Evolutionary conservation across 805 yeast genomes (phyloP), one percentile per base, ranked within the genome.

Genomic region (Pichia thaimueangensis): DNA sequence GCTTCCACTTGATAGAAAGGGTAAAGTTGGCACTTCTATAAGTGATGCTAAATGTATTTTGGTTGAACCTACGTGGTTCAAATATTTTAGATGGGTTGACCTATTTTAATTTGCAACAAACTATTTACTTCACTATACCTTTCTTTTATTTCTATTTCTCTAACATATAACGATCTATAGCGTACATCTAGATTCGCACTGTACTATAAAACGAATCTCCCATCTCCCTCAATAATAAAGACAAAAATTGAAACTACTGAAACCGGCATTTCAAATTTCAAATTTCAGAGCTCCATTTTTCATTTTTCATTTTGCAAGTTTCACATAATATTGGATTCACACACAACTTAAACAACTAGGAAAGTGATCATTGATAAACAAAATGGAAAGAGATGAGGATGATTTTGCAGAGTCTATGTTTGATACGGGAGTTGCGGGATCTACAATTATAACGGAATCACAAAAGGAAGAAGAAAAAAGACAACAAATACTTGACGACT

Each of bases 61-160:
- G 47, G 93, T 87, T 2, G 95, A 87, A 56, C 96, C 96, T 4
- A 79, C 70, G 53, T 87, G 96, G 95, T 86, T 86, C 63, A 82
- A 77, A 55, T 85, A 78, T 55, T 63, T 86, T 41, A 57, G 60
- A 10, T 76, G 82, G 81, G 61, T 76, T 16, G 47, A 49, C n/a
- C 23, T 41, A 15, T 43, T 43, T 27, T 49, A 34, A 30, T 22
- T 25, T 11, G 9, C 20, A n/a, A n/a, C n/a, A n/a, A n/a, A n/a
- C n/a, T n/a, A n/a, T n/a, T n/a, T n/a, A n/a, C n/a, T n/a, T n/a
- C n/a, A n/a, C n/a, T n/a, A 35, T 22, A 15, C 35, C 24, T 11
- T 39, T 25, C 10, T 42, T 34, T 12, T 39, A 32, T 20, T 21
- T 15, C 3, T 36, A 28, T 20, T 1, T n/a, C 6, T 34, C n/a